A percentile compares a stretch with the other conserved stretches of the same genome.
phyloP scores from a whole-genome alignment of 202 grass and related monocot species.

The Elaeis oleifera region DNA sequence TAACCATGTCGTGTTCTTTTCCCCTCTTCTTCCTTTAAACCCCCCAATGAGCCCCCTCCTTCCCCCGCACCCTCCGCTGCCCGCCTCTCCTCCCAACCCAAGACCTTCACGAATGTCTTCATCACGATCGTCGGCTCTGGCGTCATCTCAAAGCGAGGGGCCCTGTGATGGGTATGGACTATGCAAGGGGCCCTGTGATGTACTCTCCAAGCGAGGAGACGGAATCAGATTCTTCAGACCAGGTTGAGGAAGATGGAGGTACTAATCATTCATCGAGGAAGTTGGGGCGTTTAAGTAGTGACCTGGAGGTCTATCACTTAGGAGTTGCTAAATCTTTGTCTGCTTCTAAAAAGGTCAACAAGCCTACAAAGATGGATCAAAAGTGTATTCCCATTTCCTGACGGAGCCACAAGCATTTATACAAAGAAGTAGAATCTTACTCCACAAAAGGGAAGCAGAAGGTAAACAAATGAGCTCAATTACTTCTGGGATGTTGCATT shows the following conservation, averaged over 20 bases:
- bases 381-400: constrained; percentile 34
- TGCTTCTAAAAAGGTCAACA: constrained; percentile 47
- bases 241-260: constrained; percentile 32
- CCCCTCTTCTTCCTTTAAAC: too few species aligned
- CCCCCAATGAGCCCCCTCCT: too few species aligned
- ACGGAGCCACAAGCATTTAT: not conserved
- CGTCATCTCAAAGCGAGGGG: too few species aligned
- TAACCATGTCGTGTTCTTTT: too few species aligned
- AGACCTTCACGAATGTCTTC: too few species aligned
- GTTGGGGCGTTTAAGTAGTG: constrained; percentile 8
- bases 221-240: constrained; percentile 83
- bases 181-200: constrained; percentile 31
- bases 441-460: constrained; percentile 40
- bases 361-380: constrained; percentile 38
- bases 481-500: constrained; percentile 47
- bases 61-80: too few species aligned
- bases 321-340: constrained; percentile 25
- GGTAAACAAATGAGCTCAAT: constrained; percentile 40
- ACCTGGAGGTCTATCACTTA: not conserved
- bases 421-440: constrained; percentile 45
- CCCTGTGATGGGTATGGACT: constrained; percentile 27
- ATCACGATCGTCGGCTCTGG: too few species aligned
- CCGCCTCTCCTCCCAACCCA: too few species aligned
- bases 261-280: constrained; percentile 32
- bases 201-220: constrained; percentile 66